Percentiles rank a stretch among this genome's conserved stretches.
phyloP scores from a whole-genome alignment of 2,329 filamentous ascomycete species.

The Phoma sp. region DNA sequence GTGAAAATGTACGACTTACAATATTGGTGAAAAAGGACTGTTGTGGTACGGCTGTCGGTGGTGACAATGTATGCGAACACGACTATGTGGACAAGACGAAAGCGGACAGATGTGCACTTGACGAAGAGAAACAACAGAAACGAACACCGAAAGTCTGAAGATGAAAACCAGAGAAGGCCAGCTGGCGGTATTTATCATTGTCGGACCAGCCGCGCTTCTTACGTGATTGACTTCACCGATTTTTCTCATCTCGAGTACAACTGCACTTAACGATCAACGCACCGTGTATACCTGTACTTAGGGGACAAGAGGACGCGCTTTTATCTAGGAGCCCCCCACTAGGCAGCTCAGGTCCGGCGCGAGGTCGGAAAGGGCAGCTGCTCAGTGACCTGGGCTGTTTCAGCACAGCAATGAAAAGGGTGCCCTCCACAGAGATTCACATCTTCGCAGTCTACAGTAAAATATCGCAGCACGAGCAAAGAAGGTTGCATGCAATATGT shows the following conservation, averaged over 20 bases:
- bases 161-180: constrained; percentile 5
- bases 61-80: not conserved
- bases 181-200: constrained; percentile 31
- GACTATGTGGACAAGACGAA: constrained; percentile 6
- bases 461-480: constrained; percentile 5
- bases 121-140: constrained; percentile 2
- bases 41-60: not conserved
- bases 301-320: constrained; percentile 35
- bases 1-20: not conserved
- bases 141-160: constrained; percentile 6
- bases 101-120: constrained; percentile 8
- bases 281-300: constrained; percentile 36
- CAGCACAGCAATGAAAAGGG: not conserved
- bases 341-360: constrained; percentile 33
- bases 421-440: not conserved
- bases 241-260: constrained; percentile 33
- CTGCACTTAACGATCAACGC: constrained; percentile 38
- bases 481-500: constrained; percentile 13
- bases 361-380: constrained; percentile 30
- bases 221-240: constrained; percentile 42
- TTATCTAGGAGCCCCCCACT: constrained; percentile 38
- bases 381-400: not conserved
- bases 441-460: not conserved
- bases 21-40: not conserved
- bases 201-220: constrained; percentile 36